phyloP scores from a whole-genome alignment of 371 early-diverging fungal genomes.

The Gilbertella persicaria region DNA sequence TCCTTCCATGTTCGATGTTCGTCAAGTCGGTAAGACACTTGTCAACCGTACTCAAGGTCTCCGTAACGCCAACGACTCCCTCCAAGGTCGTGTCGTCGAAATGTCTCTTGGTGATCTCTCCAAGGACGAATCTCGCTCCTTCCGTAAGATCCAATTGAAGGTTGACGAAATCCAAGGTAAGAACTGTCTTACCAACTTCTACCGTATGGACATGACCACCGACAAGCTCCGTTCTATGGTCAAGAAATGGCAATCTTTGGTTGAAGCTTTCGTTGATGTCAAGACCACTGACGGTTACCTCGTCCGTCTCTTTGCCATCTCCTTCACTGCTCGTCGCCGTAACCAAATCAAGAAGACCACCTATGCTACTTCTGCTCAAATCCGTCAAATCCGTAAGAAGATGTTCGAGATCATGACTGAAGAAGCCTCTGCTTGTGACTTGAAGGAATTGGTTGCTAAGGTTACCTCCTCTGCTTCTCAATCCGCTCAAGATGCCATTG shows the following conservation, averaged over 20 bases:
- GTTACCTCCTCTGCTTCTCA: constrained; percentile 67
- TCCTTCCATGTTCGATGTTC: constrained; percentile 93
- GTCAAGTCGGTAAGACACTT: constrained; percentile 97
- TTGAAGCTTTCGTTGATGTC: constrained; percentile 98
- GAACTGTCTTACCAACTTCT: constrained; percentile 99
- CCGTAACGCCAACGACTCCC: constrained; percentile 94
- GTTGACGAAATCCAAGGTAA: constrained; percentile 97
- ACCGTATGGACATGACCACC: constrained; percentile 99
- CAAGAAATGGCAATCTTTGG: constrained; percentile 99
- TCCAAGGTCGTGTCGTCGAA: constrained; percentile 98
- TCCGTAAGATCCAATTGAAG: constrained; percentile 98
- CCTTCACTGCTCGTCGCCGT: constrained; percentile 95
- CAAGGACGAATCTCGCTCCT: constrained; percentile 91
- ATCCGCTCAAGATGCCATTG: constrained; percentile 74
- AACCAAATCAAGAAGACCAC: constrained; percentile 98
- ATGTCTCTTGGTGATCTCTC: constrained; percentile 97
- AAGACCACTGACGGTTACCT: constrained; percentile 99
- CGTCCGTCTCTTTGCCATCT: constrained; percentile 96
- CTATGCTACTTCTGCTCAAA: constrained; percentile 96
- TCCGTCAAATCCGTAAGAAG: constrained; percentile 99
- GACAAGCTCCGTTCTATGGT: constrained; percentile 99
- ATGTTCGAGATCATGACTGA: constrained; percentile 98
- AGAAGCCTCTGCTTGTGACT: constrained; percentile 88
- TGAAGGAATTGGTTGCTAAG: constrained; percentile 97
- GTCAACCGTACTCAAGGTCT: constrained; percentile 99